A percentile compares a stretch with the other conserved stretches of the same genome.
Evolutionary conservation across 805 yeast species (phyloP).

Genomic region (Nakazawaea populi): DNA sequence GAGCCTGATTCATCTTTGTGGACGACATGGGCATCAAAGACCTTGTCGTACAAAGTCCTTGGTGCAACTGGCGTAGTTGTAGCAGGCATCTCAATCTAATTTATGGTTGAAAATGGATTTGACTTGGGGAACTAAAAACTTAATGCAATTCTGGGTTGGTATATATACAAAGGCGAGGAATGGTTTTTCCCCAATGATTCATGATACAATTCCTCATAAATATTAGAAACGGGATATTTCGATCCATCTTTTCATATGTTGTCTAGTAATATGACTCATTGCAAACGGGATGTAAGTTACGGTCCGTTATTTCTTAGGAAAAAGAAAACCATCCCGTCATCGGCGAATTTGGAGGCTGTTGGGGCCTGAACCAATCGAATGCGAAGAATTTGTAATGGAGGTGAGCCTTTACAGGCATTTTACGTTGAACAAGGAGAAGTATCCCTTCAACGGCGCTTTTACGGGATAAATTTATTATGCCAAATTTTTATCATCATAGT

Average conservation of each 20-base stretch:
- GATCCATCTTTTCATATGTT: neutral
- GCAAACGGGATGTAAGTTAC: neutral
- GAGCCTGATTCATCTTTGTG: slow-evolving; percentile 87
- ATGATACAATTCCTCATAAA: neutral
- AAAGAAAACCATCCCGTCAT: neutral
- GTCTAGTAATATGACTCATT: neutral
- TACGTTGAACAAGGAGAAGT: too few species aligned
- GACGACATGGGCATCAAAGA: slow-evolving; percentile 90
- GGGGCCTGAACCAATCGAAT: neutral
- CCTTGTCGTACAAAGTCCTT: slow-evolving; percentile 90
- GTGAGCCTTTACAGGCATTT: neutral
- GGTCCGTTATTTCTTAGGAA: slow-evolving; percentile 1
- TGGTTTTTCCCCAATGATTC: neutral
- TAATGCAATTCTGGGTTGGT: neutral
- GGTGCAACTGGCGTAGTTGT: slow-evolving; percentile 32
- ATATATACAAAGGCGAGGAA: neutral
- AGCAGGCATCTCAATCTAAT: slow-evolving; percentile 20
- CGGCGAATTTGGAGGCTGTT: slow-evolving; percentile 4
- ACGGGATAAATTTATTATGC: neutral
- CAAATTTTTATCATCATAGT: neutral
- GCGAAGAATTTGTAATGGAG: slow-evolving; percentile 2
- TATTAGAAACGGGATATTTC: neutral
- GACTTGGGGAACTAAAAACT: neutral
- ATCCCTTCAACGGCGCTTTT: neutral
- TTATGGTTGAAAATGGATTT: neutral